Evolutionary conservation across 2,329 filamentous ascomycete species (phyloP), one percentile per base, ranked within the genome.

Genomic region (Cadophora sp.): DNA sequence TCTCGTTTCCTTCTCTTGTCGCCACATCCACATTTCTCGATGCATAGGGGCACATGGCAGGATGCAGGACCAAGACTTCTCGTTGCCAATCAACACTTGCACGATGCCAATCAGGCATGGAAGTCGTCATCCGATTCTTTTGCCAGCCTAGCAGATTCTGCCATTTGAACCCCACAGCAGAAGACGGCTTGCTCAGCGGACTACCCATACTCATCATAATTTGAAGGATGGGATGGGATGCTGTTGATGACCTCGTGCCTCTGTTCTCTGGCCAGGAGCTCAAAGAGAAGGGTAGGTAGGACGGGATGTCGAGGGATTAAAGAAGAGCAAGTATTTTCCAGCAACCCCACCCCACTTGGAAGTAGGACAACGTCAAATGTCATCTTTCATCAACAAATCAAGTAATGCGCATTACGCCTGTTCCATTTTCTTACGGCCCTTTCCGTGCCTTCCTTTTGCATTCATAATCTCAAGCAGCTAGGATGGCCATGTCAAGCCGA

Each of bases 211-310:
- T 24, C 48, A 51, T 58, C 62, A 53, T 22, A 58, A 51, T 26
- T 56, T 34, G 40, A 65, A 64, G 22, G 46, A 60, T 64, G 67
- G 22, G 46, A 60, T 64, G 67, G 50, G 61, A 40, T 65, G 56
- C 8, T 51, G 61, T 26, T 43, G 43, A 40, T 58, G 46, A 40
- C 55, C 71, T 67, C 72, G 71, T 74, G 73, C 67, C 8, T 69
- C 50, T 37, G 67, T 69, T 27, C 68, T 72, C 37, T 75, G 73
- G 73, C 63, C 46, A 69, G 50, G 62, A 73, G 67, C 50, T 27
- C 67, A 69, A 27, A 48, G 29, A 16, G 26, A 67, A 68, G 68
- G 71, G 58, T 72, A 72, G 71, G 58, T 72, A 72, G 58, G 26
- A 67, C 65, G 65, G 68, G 58, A 51, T 50, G 22, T 22, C 40